Conservation (phyloP, 106 monocot species). For the Acorus gramineus region DNA sequence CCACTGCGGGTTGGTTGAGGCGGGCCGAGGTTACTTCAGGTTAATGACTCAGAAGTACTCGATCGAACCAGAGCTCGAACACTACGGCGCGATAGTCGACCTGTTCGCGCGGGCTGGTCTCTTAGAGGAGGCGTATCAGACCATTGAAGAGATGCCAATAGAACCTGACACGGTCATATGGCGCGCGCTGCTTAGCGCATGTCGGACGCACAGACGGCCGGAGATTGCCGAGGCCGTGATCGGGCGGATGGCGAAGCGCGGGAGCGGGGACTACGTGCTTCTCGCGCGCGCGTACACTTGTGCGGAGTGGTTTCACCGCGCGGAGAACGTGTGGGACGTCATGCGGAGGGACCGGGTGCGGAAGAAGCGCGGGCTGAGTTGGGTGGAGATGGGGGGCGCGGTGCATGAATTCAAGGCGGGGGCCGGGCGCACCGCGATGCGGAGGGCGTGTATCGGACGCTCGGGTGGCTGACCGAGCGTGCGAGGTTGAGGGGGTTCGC, state of each 20-base stretch:
- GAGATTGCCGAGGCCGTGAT: slow-evolving; percentile 17
- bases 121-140: slow-evolving; percentile 27
- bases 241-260: slow-evolving; percentile 5
- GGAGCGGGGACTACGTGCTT: slow-evolving; percentile 37
- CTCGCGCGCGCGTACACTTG: slow-evolving; percentile 34
- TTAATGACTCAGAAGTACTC: slow-evolving; percentile 22
- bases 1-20: slow-evolving; percentile 32
- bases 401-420: slow-evolving; percentile 39
- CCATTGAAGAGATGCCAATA: slow-evolving; percentile 21
- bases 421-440: slow-evolving; percentile 23
- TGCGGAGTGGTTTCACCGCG: slow-evolving; percentile 15
- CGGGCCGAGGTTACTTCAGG: slow-evolving; percentile 22
- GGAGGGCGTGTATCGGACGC: slow-evolving; percentile 11
- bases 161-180: slow-evolving; percentile 30
- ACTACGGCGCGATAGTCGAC: slow-evolving; percentile 44
- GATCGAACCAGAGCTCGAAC: slow-evolving; percentile 26
- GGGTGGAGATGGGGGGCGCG: slow-evolving; percentile 32
- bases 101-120: slow-evolving; percentile 26
- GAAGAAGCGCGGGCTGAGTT: slow-evolving; percentile 38
- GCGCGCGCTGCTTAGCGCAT: slow-evolving; percentile 43
- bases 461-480: slow-evolving; percentile 22
- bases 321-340: slow-evolving; percentile 24
- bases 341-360: slow-evolving; percentile 25
- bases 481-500: slow-evolving; percentile 32
- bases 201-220: slow-evolving; percentile 13